Evolutionary conservation across 495 filamentous ascomycete genomes (phyloP), one percentile per base, ranked within the genome.

Genomic region (Chaetomium cochliodes): DNA sequence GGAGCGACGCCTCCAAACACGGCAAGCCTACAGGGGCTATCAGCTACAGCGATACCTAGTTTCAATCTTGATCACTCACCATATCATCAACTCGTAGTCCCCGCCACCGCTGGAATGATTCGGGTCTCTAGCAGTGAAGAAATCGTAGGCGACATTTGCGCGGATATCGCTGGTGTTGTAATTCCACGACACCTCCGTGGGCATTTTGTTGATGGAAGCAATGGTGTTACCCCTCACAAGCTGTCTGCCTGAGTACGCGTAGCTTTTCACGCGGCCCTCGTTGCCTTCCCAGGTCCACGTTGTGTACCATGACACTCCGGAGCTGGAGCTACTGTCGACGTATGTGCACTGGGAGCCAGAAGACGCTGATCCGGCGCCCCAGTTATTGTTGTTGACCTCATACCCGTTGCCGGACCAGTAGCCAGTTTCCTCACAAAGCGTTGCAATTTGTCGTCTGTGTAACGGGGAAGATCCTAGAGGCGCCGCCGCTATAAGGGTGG

Each of bases 81-180:
- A 83, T 22, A 83, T 76, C 80, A 82, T 82, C 28, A 83, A 65
- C 62, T 83, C 80, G 62, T 80, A 82, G 55, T 83, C 79, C 20
- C 80, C 80, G 33, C 75, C 74, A 47, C 66, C 77, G 2, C 72
- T 82, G n/a, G 59, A 69, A 64, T 82, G 80, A 50, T 80, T 76
- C 15, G 72, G 74, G 64, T 82, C 74, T 5, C 76, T 71, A 0
- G 79, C 75, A 1, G 80, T 83, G 66, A 83, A 83, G 22, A 82
- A 64, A 63, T 82, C 80, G 55, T 82, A 82, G 0, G 80, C 74
- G 12, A 83, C 80, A 67, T 83, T 75, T 18, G 78, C 78, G 12
- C 67, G 66, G 65, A 81, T 71, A 60, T 75, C 67, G 55, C 64
- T 74, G 42, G 72, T 76, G 60, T 70, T 69, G 65, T 81, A 78